Evolutionary conservation across 2,329 filamentous ascomycete genomes (phyloP), one percentile per base, ranked within the genome.

Genomic region (Fusarium metavorans): DNA sequence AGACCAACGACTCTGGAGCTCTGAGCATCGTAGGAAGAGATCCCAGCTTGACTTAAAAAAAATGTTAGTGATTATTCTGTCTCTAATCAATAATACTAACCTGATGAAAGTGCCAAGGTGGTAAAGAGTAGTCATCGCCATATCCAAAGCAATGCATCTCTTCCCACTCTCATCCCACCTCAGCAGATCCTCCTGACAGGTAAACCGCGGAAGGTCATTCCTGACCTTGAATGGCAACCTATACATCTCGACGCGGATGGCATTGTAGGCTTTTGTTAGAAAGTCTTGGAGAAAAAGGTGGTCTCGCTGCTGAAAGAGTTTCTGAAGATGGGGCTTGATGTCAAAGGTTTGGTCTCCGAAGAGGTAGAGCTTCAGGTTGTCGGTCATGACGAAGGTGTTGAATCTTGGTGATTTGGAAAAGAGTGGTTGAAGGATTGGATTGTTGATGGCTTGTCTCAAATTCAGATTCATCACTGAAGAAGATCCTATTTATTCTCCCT

Each of bases 211-310:
- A 4, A 76, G 50, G 0, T 77, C 74, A n/a, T 68, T 68, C 10
- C 74, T 37, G 2, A 77, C 65, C 3, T 65, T 70, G 39, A 43
- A 57, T 0, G 74, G 67, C 6, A 76, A 48, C 18, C 56, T 73
- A 60, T 68, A 76, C 4, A 76, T 56, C 13, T 76, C 74, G 0
- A 69, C 25, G 1, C 74, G 72, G 0, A 76, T 61, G 16, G 70
- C 65, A 52, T 77, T 68, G 50, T 76, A 76, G 7, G 64, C 67
- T 32, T 77, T 64, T 32, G 57, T 56, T 11, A 76, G 34, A 10
- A 76, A 76, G 5, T 75, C 74, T 13, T 75, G 69, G 1, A 76
- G 72, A 4, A 77, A 74, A 6, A 75, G 72, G 35, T 76, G 76
- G 65, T 75, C 72, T 39, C 74, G 67, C 34, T 66, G 73, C 52